A percentile compares a stretch with the other conserved stretches of the same genome.
phyloP scores from a whole-genome alignment of 2,329 filamentous ascomycete genomes.

The Cytospora piceicola region DNA sequence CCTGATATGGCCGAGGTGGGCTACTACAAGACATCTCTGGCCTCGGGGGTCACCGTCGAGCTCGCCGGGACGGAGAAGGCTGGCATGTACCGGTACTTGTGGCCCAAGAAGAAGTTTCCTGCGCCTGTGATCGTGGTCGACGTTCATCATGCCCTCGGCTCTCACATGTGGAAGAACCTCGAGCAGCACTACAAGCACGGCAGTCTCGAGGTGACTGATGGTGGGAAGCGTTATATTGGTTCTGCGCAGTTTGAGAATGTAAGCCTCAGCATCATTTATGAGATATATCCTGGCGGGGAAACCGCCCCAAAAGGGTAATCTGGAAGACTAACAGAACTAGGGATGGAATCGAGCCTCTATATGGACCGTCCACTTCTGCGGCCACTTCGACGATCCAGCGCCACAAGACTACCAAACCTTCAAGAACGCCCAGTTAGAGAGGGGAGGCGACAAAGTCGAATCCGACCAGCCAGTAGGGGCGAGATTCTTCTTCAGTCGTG shows the following conservation, averaged over 20 bases:
- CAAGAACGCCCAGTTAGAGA: slow-evolving; percentile 25
- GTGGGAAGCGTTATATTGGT: slow-evolving; percentile 49
- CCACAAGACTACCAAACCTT: slow-evolving; percentile 42
- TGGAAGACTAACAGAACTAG: slow-evolving; percentile 33
- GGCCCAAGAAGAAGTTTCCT: slow-evolving; percentile 44
- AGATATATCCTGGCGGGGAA: slow-evolving; percentile 13
- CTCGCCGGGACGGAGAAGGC: slow-evolving; percentile 59
- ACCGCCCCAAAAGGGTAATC: slow-evolving; percentile 25
- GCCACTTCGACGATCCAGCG: slow-evolving; percentile 53
- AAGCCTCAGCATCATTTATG: slow-evolving; percentile 28
- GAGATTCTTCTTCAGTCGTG: slow-evolving; percentile 55
- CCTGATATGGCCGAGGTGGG: slow-evolving; percentile 60
- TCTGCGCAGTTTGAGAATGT: slow-evolving; percentile 66
- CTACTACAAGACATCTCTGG: slow-evolving; percentile 61
- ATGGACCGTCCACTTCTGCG: slow-evolving; percentile 67
- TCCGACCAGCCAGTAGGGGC: slow-evolving; percentile 49
- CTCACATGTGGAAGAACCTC: slow-evolving; percentile 60
- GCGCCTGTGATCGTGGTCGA: slow-evolving; percentile 56
- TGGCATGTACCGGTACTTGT: slow-evolving; percentile 63
- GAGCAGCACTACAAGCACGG: slow-evolving; percentile 65
- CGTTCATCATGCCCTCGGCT: slow-evolving; percentile 66
- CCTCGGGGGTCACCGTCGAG: slow-evolving; percentile 59
- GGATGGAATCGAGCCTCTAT: slow-evolving; percentile 66
- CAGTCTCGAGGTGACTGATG: slow-evolving; percentile 49
- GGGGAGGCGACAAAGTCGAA: slow-evolving; percentile 37